Evolutionary conservation across 768 basidiomycete genomes (phyloP).

Genomic region (Trametes cubensis): DNA sequence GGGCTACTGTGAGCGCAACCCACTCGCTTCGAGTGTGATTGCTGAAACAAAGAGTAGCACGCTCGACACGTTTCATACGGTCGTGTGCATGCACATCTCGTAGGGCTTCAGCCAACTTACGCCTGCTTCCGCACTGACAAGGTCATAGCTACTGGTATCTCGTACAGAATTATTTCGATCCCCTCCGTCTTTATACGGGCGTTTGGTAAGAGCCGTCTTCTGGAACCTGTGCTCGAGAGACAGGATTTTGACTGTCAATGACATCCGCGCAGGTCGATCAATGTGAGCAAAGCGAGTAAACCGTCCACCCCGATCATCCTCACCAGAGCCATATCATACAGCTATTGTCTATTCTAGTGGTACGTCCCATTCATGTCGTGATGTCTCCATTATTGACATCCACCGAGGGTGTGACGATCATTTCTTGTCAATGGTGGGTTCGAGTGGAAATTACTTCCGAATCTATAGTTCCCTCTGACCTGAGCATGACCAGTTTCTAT

Average conservation of each 20-base stretch:
- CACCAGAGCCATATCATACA: not conserved
- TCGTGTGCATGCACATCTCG: not conserved
- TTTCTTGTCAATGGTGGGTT: constrained; percentile 8
- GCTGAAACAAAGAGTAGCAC: not conserved
- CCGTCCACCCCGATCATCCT: not conserved
- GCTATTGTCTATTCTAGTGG: not conserved
- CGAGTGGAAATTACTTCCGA: too few relatives aligned
- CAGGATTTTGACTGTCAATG: not conserved
- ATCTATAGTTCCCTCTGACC: not conserved
- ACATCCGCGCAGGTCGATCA: not conserved
- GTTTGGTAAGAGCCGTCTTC: not conserved
- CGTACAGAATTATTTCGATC: not conserved
- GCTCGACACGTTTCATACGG: not conserved
- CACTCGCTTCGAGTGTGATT: too few relatives aligned
- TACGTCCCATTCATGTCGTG: not conserved
- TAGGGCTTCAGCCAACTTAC: not conserved
- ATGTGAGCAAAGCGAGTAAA: not conserved
- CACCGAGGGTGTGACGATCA: constrained; percentile 1
- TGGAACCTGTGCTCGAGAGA: not conserved
- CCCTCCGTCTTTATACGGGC: not conserved
- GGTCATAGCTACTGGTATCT: not conserved
- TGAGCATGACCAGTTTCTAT: not conserved
- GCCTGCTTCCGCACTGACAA: not conserved
- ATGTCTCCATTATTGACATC: too few relatives aligned
- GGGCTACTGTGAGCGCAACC: not conserved